Conservation (phyloP, 805 yeast species). For the Metschnikowia borealis region DNA sequence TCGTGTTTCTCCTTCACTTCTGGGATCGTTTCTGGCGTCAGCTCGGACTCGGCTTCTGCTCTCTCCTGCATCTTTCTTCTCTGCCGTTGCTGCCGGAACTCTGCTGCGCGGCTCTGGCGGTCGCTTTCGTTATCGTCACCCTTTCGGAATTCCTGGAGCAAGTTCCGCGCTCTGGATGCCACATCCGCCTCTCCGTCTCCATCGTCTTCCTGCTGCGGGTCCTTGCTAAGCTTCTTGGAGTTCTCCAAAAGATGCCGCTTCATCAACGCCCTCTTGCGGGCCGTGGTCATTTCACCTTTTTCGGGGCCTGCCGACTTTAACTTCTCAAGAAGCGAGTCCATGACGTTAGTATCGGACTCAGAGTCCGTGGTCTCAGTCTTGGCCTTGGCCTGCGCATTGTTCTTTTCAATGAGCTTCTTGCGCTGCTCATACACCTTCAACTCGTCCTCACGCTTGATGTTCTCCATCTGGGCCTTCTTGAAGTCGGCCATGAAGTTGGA, state of each 20-base stretch:
- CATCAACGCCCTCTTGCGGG: slow-evolving; percentile 75
- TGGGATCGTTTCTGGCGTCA: no score
- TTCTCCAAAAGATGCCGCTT: slow-evolving; percentile 54
- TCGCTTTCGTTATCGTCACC: slow-evolving; percentile 15
- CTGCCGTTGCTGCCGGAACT: slow-evolving; percentile 16
- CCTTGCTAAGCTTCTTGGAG: slow-evolving; percentile 15
- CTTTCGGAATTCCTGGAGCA: slow-evolving; percentile 56
- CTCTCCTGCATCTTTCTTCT: slow-evolving; percentile 10
- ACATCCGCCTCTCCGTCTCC: slow-evolving; percentile 37
- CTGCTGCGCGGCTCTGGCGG: slow-evolving; percentile 12
- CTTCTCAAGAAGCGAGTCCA: slow-evolving; percentile 84
- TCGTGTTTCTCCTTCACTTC: no score
- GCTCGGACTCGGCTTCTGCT: neutral
- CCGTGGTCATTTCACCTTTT: slow-evolving; percentile 72
- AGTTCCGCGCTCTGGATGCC: slow-evolving; percentile 57
- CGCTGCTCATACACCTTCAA: slow-evolving; percentile 69
- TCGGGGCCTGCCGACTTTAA: slow-evolving; percentile 82
- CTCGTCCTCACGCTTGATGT: slow-evolving; percentile 65
- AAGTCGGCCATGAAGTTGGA: slow-evolving; percentile 57
- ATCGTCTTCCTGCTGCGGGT: neutral
- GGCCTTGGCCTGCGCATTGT: slow-evolving; percentile 26
- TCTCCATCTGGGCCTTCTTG: slow-evolving; percentile 62
- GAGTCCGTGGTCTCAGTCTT: slow-evolving; percentile 22
- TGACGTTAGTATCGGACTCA: slow-evolving; percentile 52
- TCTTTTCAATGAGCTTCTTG: slow-evolving; percentile 55